Evolutionary conservation across 306 rosid genomes (phyloP).

Genomic region (Cucumis sativus): Cucumber_9930_V3 NC_026657.2:30311501-30312000

Average conservation of each 20-base stretch:
- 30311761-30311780: slow-evolving; percentile 64
- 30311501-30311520: slow-evolving; percentile 35
- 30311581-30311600: slow-evolving; percentile 84
- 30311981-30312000: slow-evolving; percentile 85
- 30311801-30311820: slow-evolving; percentile 93
- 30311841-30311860: slow-evolving; percentile 33
- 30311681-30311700: slow-evolving; percentile 68
- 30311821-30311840: slow-evolving; percentile 73
- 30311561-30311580: slow-evolving; percentile 83
- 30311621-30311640: slow-evolving; percentile 74
- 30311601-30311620: slow-evolving; percentile 99
- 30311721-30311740: slow-evolving; percentile 74
- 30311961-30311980: slow-evolving; percentile 64
- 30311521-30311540: slow-evolving; percentile 57
- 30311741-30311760: slow-evolving; percentile 76
- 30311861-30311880: slow-evolving; percentile 16
- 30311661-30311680: slow-evolving; percentile 53
- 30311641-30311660: slow-evolving; percentile 45
- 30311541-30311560: slow-evolving; percentile 81
- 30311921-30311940: slow-evolving; percentile 53
- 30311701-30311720: slow-evolving; percentile 83
- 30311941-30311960: slow-evolving; percentile 61
- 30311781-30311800: slow-evolving; percentile 99
- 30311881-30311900: slow-evolving; percentile 89
- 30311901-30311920: slow-evolving; percentile 58